A percentile compares a stretch with the other conserved stretches of the same genome.
Conservation (phyloP, 352 stramenopile species). For the Globisporangium okanoganense region DNA sequence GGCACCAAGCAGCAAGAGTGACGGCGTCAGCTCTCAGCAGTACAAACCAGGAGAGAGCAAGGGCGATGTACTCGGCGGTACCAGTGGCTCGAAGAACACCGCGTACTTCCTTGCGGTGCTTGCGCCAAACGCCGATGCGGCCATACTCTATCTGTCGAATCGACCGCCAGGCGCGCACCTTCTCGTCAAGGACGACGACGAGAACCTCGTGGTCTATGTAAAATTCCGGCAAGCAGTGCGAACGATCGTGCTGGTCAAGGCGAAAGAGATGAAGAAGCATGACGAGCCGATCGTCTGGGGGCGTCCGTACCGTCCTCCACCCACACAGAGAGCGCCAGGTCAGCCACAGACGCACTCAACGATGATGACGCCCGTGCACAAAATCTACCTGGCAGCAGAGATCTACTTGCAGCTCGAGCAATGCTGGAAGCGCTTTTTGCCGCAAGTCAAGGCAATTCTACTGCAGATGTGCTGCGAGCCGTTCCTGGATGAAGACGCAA, state of each 20-base stretch:
- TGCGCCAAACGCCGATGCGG: conserved; percentile 33
- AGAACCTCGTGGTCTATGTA: conserved; percentile 39
- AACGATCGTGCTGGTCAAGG: conserved; percentile 36
- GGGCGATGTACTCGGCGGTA: background rate
- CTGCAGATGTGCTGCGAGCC: conserved; percentile 54
- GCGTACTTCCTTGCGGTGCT: conserved; percentile 47
- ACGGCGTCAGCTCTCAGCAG: conserved; percentile 2
- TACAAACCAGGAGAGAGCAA: background rate
- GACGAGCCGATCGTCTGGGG: conserved; percentile 35
- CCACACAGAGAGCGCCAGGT: background rate
- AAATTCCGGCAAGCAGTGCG: conserved; percentile 54
- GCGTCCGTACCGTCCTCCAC: conserved; percentile 2
- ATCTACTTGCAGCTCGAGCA: conserved; percentile 36
- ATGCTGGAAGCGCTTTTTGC: conserved; percentile 56
- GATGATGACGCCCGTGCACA: conserved; percentile 41
- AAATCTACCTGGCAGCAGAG: conserved; percentile 26
- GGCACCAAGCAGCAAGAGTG: background rate
- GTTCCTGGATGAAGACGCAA: conserved; percentile 39
- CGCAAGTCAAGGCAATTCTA: conserved; percentile 53
- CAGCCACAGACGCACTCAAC: conserved; percentile 25
- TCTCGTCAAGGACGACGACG: conserved; percentile 39
- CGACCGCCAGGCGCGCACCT: conserved; percentile 49
- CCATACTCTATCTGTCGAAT: conserved; percentile 32
- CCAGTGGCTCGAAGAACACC: background rate
- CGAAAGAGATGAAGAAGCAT: conserved; percentile 44